Evolutionary conservation across 73 alveolate genomes (phyloP).

Genomic region (Durusdinium trenchii): DNA sequence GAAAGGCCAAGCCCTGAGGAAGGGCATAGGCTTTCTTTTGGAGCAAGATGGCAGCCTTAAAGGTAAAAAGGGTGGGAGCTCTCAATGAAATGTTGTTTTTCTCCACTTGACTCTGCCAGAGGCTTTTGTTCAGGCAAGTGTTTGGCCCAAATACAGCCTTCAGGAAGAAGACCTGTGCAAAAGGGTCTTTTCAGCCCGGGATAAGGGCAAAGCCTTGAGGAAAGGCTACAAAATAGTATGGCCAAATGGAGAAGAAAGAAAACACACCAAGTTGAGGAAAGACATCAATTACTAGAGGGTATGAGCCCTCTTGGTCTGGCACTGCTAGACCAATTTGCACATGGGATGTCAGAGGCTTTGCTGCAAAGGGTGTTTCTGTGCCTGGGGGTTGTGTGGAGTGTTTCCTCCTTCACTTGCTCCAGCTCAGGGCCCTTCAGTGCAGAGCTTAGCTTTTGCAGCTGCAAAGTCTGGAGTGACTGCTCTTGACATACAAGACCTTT

Average conservation of each 20-base stretch:
- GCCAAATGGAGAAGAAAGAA: neutral
- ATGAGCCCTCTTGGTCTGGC: neutral
- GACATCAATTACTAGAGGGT: neutral
- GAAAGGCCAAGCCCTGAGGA: no score
- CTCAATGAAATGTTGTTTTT: no score
- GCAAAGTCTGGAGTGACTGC: neutral
- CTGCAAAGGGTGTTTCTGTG: no score
- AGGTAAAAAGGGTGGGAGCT: no score
- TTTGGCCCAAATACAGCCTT: no score
- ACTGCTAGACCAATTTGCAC: neutral
- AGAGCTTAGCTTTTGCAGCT: neutral
- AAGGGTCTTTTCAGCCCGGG: neutral
- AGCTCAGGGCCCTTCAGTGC: neutral
- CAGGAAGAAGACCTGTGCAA: neutral
- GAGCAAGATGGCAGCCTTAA: no score
- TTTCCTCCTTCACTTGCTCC: no score
- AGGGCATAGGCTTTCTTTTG: no score
- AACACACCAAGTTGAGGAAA: neutral
- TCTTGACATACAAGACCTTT: neutral
- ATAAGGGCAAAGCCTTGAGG: neutral
- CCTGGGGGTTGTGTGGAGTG: no score
- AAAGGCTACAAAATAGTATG: neutral
- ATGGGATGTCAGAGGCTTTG: neutral
- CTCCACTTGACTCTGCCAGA: no score
- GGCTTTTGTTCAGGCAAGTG: no score